Percentiles rank a stretch among this genome's conserved stretches.
Conservation (phyloP, 2,329 filamentous ascomycete genomes). For the Fusarium succisae region DNA sequence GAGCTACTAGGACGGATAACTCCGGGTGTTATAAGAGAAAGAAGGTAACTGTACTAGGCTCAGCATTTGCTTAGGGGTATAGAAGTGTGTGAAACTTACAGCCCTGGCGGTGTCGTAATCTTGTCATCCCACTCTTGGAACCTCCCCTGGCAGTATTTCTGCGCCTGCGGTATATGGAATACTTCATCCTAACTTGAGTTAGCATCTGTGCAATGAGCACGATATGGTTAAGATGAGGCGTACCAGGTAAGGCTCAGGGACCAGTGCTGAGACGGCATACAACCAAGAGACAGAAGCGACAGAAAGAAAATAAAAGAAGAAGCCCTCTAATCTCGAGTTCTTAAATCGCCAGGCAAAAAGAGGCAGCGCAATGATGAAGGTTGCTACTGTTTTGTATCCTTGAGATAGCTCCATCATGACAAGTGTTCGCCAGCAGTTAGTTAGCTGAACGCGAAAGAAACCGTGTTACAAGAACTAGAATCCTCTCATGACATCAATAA, state of each 20-base stretch:
- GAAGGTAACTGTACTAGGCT: constrained; percentile 53
- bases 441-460: background rate
- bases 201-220: background rate
- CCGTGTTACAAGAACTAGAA: no score
- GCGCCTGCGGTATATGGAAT: constrained; percentile 91
- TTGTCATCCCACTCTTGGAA: constrained; percentile 92
- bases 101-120: constrained; percentile 92
- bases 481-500: background rate
- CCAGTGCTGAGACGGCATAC: constrained; percentile 43
- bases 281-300: constrained; percentile 35
- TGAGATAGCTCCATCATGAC: constrained; percentile 38
- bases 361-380: constrained; percentile 21
- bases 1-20: constrained; percentile 18
- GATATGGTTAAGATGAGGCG: constrained; percentile 15
- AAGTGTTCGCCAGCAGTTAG: constrained; percentile 32
- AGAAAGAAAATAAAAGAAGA: constrained; percentile 30
- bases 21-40: constrained; percentile 50
- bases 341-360: constrained; percentile 10
- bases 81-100: constrained; percentile 59
- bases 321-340: background rate
- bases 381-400: constrained; percentile 25
- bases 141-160: constrained; percentile 80
- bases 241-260: constrained; percentile 66
- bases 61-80: background rate
- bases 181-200: constrained; percentile 74